Percentiles rank a stretch among this genome's conserved stretches.
These are phyloP conservation scores for Cadophora gregata DNA, from an alignment of 2,329 filamentous ascomycete genomes.

Conservation along the genomic window DNA sequence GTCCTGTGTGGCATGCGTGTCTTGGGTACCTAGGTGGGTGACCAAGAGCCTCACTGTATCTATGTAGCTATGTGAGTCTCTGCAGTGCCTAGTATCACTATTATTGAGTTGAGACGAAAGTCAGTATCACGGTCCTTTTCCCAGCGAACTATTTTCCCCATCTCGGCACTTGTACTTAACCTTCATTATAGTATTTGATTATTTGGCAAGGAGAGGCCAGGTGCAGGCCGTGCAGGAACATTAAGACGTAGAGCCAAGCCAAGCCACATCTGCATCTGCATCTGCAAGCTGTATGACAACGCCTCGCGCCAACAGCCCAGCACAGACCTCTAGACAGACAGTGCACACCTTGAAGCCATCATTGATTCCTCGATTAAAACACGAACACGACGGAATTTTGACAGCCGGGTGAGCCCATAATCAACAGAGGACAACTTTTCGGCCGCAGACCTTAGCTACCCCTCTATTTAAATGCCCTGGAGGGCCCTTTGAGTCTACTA, in stretches of 20 bases:
- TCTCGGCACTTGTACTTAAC: not conserved
- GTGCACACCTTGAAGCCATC: slow-evolving; percentile 17
- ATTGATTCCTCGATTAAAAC: slow-evolving; percentile 16
- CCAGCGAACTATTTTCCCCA: not conserved
- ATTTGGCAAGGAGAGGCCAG: too few relatives aligned
- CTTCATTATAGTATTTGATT: not conserved
- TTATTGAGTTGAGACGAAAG: not conserved
- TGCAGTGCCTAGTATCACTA: too few relatives aligned
- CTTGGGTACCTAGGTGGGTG: too few relatives aligned
- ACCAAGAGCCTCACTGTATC: too few relatives aligned
- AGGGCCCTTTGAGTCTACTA: slow-evolving; percentile 17
- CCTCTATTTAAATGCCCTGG: slow-evolving; percentile 16
- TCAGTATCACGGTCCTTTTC: not conserved
- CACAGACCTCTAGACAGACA: not conserved
- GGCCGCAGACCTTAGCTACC: not conserved
- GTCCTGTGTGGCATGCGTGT: not conserved
- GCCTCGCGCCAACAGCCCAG: too few relatives aligned
- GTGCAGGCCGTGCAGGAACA: not conserved
- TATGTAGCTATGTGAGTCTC: too few relatives aligned
- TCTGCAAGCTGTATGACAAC: not conserved
- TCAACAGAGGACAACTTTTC: not conserved
- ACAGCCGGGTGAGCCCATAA: slow-evolving; percentile 2
- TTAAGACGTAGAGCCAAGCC: not conserved
- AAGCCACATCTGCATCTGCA: slow-evolving; percentile 1
- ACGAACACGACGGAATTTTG: slow-evolving; percentile 15